A percentile compares a stretch with the other conserved stretches of the same genome.
phyloP scores from a whole-genome alignment of 345 rosid species.

The Salix brachista region DNA sequence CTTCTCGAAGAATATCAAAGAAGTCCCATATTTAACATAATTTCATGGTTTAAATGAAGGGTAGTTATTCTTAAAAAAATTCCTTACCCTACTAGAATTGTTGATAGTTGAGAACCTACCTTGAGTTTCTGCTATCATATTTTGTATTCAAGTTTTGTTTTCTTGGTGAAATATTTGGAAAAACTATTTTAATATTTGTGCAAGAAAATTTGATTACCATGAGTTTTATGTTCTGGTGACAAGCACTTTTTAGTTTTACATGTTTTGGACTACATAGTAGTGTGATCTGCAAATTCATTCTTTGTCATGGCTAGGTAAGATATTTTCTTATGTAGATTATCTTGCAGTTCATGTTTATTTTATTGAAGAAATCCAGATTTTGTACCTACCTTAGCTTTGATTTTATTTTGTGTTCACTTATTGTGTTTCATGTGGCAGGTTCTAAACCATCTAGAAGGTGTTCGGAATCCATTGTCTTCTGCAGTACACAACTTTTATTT shows the following conservation, averaged over 20 bases:
- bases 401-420: not conserved
- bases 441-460: slow-evolving; percentile 75
- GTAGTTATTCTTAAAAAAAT: not conserved
- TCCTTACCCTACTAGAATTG: not conserved
- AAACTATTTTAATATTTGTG: not conserved
- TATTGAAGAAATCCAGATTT: not conserved
- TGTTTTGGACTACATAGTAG: not conserved
- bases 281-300: not conserved
- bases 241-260: too few relatives aligned
- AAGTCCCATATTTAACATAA: not conserved
- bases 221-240: too few relatives aligned
- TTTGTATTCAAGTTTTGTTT: not conserved
- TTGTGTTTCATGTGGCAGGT: slow-evolving; percentile 41
- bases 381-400: not conserved
- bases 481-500: slow-evolving; percentile 71
- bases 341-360: not conserved
- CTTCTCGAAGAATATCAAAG: not conserved
- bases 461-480: slow-evolving; percentile 74
- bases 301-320: not conserved
- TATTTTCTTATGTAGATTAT: not conserved
- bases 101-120: not conserved
- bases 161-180: not conserved
- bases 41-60: not conserved
- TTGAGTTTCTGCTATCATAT: not conserved
- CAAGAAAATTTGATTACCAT: not conserved